A percentile compares a stretch with the other conserved stretches of the same genome.
Conservation (phyloP, 345 rosid genomes). For the Corchorus olitorius region DNA sequence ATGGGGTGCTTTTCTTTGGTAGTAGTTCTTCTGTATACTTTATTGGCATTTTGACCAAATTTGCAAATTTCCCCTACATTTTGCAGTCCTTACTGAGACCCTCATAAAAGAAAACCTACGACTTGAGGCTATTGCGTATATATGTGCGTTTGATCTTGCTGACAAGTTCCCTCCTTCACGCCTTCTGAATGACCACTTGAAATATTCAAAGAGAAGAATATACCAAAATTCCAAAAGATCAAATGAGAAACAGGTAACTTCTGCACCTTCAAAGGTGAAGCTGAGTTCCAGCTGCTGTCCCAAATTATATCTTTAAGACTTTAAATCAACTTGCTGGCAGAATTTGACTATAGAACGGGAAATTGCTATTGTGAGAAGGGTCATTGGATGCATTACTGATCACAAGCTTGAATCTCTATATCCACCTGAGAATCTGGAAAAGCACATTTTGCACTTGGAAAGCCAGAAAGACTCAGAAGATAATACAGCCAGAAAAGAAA, state of each 20-base stretch:
- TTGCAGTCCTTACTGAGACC: conserved; percentile 10
- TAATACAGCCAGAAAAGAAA: background rate
- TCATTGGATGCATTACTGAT: conserved; percentile 32
- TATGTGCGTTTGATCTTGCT: conserved; percentile 35
- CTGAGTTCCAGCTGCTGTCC: background rate
- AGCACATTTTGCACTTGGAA: conserved; percentile 22
- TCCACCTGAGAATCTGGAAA: conserved; percentile 13
- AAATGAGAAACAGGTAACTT: background rate
- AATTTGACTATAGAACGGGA: conserved; percentile 21
- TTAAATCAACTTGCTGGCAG: conserved; percentile 27
- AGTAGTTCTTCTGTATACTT: background rate
- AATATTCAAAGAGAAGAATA: conserved; percentile 4
- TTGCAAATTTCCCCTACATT: background rate
- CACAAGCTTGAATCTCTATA: conserved; percentile 26
- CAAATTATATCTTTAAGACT: background rate
- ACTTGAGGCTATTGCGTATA: conserved; percentile 35
- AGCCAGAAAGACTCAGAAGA: conserved; percentile 5
- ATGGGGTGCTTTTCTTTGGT: background rate
- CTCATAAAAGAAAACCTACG: conserved; percentile 4
- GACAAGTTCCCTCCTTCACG: conserved; percentile 32
- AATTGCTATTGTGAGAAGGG: conserved; percentile 26
- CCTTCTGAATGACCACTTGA: conserved; percentile 31
- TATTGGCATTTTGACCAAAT: background rate
- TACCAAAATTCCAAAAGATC: conserved; percentile 20
- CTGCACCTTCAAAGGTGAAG: background rate